A percentile compares a stretch with the other conserved stretches of the same genome.
phyloP scores from a whole-genome alignment of 2,329 filamentous ascomycete genomes.

The Apiospora rasikravindrae region DNA sequence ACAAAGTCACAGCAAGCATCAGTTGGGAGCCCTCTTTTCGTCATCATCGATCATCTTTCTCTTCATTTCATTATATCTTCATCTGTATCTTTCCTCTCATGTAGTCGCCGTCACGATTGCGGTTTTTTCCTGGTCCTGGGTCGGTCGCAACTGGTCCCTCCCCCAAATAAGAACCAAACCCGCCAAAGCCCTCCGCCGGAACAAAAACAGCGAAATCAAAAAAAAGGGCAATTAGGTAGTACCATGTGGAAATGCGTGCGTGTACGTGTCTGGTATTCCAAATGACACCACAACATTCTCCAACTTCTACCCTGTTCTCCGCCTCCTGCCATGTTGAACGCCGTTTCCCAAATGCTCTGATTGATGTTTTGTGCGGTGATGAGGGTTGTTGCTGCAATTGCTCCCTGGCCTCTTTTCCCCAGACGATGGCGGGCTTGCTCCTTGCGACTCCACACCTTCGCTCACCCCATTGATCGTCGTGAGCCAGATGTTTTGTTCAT shows the following conservation, averaged over 20 bases:
- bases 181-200: neutral
- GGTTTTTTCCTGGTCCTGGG: neutral
- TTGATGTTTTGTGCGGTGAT: neutral
- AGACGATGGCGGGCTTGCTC: neutral
- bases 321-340: neutral
- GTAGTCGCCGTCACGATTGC: neutral
- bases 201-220: neutral
- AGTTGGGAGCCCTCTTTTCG: neutral
- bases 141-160: conserved; percentile 13
- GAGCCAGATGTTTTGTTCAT: conserved; percentile 2
- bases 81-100: conserved; percentile 8
- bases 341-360: conserved; percentile 10
- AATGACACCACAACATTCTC: neutral
- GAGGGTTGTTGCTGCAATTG: conserved; percentile 12
- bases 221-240: neutral
- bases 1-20: neutral
- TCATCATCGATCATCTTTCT: conserved; percentile 20
- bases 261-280: conserved; percentile 2
- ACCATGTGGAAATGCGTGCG: neutral
- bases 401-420: neutral
- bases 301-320: neutral
- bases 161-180: conserved; percentile 6
- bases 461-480: neutral
- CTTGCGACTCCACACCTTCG: neutral
- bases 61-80: conserved; percentile 20